Base-by-base conservation (phyloP, 352 stramenopile species). In the Pythium brassicae region DNA sequence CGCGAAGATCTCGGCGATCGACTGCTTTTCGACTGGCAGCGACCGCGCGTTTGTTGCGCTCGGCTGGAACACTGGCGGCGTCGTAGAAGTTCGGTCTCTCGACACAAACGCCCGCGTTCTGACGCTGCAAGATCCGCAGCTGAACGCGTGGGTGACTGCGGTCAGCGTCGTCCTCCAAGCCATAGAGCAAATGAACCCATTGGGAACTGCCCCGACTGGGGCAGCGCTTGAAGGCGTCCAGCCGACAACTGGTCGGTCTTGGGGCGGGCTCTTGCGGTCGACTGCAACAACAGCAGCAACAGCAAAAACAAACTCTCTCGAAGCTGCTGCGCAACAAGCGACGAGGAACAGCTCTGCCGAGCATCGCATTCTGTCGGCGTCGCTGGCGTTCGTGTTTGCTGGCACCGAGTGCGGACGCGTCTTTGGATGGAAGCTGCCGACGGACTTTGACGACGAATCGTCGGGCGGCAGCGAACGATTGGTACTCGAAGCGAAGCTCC, bases 51-150 rank as follows among this genome's bases (percentile, higher is more conserved):
- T 77, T 35, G 60, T 87, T 4, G 25, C 75, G 11, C 69, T 72
- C 42, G 77, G 75, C 15, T 88, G 76, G 77, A 87, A 63, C 50
- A 70, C 40, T 45, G 80, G 73, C 2, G 53, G 76, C 17, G 63
- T 86, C 8, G 20, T 47, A n/a, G 74, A 86, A 27, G 48, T 87
- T 1, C 76, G 80, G 43, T 43, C 55, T 34, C 22, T 69, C 14
- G 5, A 52, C 40, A 25, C 42, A 3, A 47, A 62, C 5, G 62
- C 47, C 15, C 72, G 63, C 1, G 52, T 83, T 20, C 57, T 59
- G 22, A 59, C 71, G n/a, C 61, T 90, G 2, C 69, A 78, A 63
- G 75, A 90, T 49, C 66, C 64, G 9, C 57, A 61, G 0, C 46
- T 88, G 2, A 71, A 72, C 35, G 64, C 62, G 19, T 66, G 74